Conservation (phyloP, 352 stramenopile species). For the Globisporangium alternatum region DNA sequence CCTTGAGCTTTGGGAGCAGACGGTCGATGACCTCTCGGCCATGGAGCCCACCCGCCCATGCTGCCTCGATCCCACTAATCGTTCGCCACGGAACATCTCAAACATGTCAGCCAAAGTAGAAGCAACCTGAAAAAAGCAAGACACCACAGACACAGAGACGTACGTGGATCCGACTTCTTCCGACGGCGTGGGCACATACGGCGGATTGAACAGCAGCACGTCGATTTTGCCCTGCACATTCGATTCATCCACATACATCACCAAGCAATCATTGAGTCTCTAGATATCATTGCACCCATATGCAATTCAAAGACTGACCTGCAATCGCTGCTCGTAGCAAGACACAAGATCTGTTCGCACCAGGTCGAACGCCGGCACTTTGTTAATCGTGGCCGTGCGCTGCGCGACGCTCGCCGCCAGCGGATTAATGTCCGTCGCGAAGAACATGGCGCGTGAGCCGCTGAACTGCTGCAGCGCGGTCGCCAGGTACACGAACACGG, state of each 20-base stretch:
- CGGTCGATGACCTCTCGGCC: constrained; percentile 95
- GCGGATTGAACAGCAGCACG: constrained; percentile 98
- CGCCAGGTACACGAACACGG: constrained; percentile 70
- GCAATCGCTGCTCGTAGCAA: constrained; percentile 53
- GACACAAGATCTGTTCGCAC: constrained; percentile 85
- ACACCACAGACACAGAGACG: not conserved
- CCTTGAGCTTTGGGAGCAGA: constrained; percentile 90
- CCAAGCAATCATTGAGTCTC: not conserved
- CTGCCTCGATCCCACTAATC: constrained; percentile 91
- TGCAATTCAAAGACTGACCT: constrained; percentile 26
- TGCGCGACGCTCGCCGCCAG: constrained; percentile 78
- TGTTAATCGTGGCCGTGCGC: constrained; percentile 86
- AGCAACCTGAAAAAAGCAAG: not conserved
- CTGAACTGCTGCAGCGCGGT: constrained; percentile 67
- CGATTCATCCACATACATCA: not conserved
- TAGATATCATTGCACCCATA: not conserved
- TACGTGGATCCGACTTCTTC: constrained; percentile 93
- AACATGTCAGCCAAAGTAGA: too few relatives aligned
- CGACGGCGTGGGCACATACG: constrained; percentile 96
- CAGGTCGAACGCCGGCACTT: constrained; percentile 63
- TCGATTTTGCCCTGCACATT: constrained; percentile 69
- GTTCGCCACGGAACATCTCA: too few relatives aligned
- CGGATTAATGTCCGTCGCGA: constrained; percentile 94
- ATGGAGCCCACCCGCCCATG: constrained; percentile 93
- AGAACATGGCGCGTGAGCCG: constrained; percentile 47